phyloP scores from a whole-genome alignment of 371 early-diverging fungal genomes.

The Zychaea mexicana region DNA sequence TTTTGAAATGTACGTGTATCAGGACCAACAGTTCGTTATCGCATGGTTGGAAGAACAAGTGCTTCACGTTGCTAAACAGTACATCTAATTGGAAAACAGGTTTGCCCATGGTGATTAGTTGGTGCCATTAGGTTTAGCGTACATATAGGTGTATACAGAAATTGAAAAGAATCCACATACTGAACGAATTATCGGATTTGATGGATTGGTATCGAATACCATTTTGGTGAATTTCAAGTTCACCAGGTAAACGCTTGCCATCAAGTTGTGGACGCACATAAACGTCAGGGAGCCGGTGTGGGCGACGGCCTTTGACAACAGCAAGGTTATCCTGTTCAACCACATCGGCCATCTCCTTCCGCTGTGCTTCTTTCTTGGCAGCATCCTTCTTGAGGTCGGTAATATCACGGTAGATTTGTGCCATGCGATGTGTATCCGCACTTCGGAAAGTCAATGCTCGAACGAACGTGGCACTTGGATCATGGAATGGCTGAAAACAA shows the following conservation, averaged over 20 bases:
- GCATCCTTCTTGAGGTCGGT: constrained; percentile 90
- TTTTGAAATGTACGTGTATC: constrained; percentile 95
- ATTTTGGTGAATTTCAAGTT: constrained; percentile 93
- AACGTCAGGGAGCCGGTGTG: constrained; percentile 83
- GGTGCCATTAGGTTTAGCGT: neutral
- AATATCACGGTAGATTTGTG: constrained; percentile 83
- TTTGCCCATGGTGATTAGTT: neutral
- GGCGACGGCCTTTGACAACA: constrained; percentile 80
- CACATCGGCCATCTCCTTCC: constrained; percentile 94
- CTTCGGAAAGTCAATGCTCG: constrained; percentile 91
- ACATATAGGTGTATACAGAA: neutral
- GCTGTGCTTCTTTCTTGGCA: constrained; percentile 88
- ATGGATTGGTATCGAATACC: constrained; percentile 91
- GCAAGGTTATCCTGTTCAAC: constrained; percentile 93
- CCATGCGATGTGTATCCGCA: constrained; percentile 82
- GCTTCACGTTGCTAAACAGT: constrained; percentile 97
- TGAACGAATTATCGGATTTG: constrained; percentile 81
- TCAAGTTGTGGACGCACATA: constrained; percentile 86
- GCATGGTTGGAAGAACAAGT: constrained; percentile 98
- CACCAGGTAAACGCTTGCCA: constrained; percentile 89
- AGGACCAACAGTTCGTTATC: constrained; percentile 95
- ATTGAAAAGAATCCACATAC: constrained; percentile 39
- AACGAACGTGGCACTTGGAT: constrained; percentile 89
- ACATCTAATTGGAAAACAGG: constrained; percentile 58
- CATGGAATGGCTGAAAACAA: constrained; percentile 75